These are phyloP conservation scores for Hypoxylon rubiginosum DNA, from an alignment of 2,329 filamentous ascomycete genomes.

Conservation along the genomic window DNA sequence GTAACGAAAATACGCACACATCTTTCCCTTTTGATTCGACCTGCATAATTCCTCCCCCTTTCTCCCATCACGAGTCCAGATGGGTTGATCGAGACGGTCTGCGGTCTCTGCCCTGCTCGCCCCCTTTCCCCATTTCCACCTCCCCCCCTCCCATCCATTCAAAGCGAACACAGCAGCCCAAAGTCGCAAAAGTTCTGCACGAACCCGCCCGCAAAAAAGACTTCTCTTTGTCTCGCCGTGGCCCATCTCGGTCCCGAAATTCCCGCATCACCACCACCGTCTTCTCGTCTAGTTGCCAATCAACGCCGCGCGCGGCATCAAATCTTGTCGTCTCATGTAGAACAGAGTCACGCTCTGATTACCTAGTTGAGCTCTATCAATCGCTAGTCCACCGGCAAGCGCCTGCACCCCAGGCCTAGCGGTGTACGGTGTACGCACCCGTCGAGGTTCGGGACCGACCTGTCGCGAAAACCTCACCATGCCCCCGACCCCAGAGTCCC, in stretches of 20 bases:
- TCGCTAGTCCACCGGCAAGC: conserved; percentile 30
- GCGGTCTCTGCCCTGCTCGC: conserved; percentile 10
- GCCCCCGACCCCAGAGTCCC: conserved; percentile 52
- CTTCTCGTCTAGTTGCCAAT: conserved; percentile 42
- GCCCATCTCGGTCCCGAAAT: conserved; percentile 49
- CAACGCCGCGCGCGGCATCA: conserved; percentile 38
- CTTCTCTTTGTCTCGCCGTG: conserved; percentile 17
- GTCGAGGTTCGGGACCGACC: conserved; percentile 43
- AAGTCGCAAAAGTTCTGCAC: conserved; percentile 28
- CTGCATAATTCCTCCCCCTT: conserved; percentile 36
- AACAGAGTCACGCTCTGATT: conserved; percentile 40
- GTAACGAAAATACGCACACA: conserved; percentile 26
- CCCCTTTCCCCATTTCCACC: conserved; percentile 16
- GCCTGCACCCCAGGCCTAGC: conserved; percentile 37
- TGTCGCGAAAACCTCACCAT: conserved; percentile 45
- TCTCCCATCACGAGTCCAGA: conserved; percentile 20
- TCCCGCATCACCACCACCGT: conserved; percentile 42
- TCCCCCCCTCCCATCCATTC: background rate
- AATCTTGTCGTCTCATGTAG: conserved; percentile 43
- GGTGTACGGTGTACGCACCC: conserved; percentile 40
- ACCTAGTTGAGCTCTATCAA: conserved; percentile 44
- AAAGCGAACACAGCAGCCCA: conserved; percentile 39
- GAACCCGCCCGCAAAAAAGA: conserved; percentile 28
- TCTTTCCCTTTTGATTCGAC: conserved; percentile 37
- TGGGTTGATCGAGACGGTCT: conserved; percentile 33